Evolutionary conservation across 768 basidiomycete species (phyloP).

Genomic region (Lactarius psammicola): DNA sequence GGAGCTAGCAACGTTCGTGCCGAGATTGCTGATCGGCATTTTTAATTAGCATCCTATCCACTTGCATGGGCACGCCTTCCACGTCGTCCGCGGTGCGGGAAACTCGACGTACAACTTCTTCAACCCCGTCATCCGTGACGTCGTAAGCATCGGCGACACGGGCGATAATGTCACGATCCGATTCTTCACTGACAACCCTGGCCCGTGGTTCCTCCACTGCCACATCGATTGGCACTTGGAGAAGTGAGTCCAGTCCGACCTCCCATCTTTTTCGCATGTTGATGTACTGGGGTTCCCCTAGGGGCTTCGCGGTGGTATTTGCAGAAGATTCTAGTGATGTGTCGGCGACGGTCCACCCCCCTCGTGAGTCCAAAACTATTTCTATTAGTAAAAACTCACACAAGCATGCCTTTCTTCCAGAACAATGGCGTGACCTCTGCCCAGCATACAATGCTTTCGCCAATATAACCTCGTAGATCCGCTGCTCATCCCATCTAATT

Average conservation of each 20-base stretch:
- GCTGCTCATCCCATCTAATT: too few species aligned
- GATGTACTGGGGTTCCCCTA: background rate
- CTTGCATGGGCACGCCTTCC: slow-evolving; percentile 19
- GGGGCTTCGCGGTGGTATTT: slow-evolving; percentile 16
- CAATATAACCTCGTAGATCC: too few species aligned
- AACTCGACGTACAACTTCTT: slow-evolving; percentile 18
- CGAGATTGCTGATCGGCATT: background rate
- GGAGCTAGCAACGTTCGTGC: background rate
- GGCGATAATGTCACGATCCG: slow-evolving; percentile 29
- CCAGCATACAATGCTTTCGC: too few species aligned
- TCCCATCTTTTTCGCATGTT: background rate
- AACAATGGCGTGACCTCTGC: too few species aligned
- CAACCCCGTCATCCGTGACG: slow-evolving; percentile 48
- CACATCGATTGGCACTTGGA: slow-evolving; percentile 35
- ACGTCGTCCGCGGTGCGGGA: slow-evolving; percentile 23
- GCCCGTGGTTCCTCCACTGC: slow-evolving; percentile 34
- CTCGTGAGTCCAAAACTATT: slow-evolving; percentile 14
- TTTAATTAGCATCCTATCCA: slow-evolving; percentile 3
- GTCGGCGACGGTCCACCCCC: background rate
- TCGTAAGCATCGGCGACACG: slow-evolving; percentile 32
- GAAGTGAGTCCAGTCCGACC: background rate
- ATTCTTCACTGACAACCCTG: slow-evolving; percentile 35
- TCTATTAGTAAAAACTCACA: too few species aligned
- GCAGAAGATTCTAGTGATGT: slow-evolving; percentile 15
- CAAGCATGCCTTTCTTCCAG: too few species aligned